Evolutionary conservation across 1,284 basidiomycete genomes (phyloP).

Genomic region (Grifola frondosa): DNA sequence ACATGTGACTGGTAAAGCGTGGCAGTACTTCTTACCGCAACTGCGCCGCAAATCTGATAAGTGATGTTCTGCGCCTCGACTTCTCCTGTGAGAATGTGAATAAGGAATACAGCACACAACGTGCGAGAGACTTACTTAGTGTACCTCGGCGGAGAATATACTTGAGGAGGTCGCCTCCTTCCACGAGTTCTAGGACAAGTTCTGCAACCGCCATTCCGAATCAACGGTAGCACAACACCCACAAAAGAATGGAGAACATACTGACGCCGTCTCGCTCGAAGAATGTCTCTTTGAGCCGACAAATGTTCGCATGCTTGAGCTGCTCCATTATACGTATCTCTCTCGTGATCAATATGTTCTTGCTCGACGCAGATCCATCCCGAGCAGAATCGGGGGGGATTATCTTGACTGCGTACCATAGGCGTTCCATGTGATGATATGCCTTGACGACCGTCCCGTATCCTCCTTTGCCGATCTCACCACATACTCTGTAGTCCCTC

Average conservation of each 20-base stretch:
- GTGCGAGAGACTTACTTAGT: conserved; percentile 54
- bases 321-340: conserved; percentile 81
- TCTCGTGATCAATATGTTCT: conserved; percentile 56
- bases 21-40: conserved; percentile 46
- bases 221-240: background rate
- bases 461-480: conserved; percentile 76
- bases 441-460: conserved; percentile 79
- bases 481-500: too few species aligned
- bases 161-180: conserved; percentile 45
- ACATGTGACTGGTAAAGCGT: too few species aligned
- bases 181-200: conserved; percentile 14
- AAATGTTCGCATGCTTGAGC: conserved; percentile 79
- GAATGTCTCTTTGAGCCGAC: conserved; percentile 78
- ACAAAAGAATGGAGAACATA: conserved; percentile 30
- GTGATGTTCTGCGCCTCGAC: conserved; percentile 58
- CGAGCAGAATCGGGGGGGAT: conserved; percentile 49
- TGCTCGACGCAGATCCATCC: background rate
- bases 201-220: too few species aligned
- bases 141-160: conserved; percentile 61
- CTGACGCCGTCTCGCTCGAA: conserved; percentile 62
- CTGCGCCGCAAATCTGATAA: conserved; percentile 71
- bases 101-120: conserved; percentile 15
- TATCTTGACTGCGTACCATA: conserved; percentile 74
- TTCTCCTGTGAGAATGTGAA: conserved; percentile 51
- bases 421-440: conserved; percentile 52